phyloP scores from a whole-genome alignment of 2,329 filamentous ascomycete species.

The Ambrosiella beaveri region DNA sequence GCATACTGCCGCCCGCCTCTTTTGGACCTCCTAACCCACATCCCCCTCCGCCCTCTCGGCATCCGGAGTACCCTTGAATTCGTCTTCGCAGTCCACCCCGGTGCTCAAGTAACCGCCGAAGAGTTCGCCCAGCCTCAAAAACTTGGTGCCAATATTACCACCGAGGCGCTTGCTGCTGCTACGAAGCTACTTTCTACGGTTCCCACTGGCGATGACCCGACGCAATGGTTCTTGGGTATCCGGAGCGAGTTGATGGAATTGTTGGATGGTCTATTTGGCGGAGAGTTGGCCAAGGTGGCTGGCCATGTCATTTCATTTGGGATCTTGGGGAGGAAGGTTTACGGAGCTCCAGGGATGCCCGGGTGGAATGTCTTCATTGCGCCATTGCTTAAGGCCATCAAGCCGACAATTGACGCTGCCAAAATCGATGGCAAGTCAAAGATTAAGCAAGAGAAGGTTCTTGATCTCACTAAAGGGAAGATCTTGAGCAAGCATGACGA shows the following conservation, averaged over 20 bases:
- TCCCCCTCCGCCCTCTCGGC: constrained; percentile 45
- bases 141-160: constrained; percentile 45
- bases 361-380: constrained; percentile 47
- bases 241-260: constrained; percentile 43
- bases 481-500: constrained; percentile 30
- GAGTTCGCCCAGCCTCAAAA: constrained; percentile 31
- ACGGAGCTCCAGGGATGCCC: constrained; percentile 43
- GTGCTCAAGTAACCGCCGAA: constrained; percentile 25
- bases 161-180: constrained; percentile 48
- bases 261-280: constrained; percentile 41
- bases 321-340: constrained; percentile 44
- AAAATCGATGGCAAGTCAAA: neutral
- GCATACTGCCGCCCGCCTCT: constrained; percentile 42
- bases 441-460: constrained; percentile 21
- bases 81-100: constrained; percentile 50
- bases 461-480: constrained; percentile 28
- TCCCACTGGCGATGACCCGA: constrained; percentile 33
- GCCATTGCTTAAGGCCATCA: constrained; percentile 37
- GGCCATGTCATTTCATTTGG: constrained; percentile 49
- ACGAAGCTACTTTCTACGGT: constrained; percentile 43
- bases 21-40: constrained; percentile 36
- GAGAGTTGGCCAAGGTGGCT: constrained; percentile 40
- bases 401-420: constrained; percentile 21
- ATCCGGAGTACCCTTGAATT: constrained; percentile 54
- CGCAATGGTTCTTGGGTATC: constrained; percentile 43